Conservation (phyloP, 768 basidiomycete species). For the Chlorophyllum brunneum region DNA sequence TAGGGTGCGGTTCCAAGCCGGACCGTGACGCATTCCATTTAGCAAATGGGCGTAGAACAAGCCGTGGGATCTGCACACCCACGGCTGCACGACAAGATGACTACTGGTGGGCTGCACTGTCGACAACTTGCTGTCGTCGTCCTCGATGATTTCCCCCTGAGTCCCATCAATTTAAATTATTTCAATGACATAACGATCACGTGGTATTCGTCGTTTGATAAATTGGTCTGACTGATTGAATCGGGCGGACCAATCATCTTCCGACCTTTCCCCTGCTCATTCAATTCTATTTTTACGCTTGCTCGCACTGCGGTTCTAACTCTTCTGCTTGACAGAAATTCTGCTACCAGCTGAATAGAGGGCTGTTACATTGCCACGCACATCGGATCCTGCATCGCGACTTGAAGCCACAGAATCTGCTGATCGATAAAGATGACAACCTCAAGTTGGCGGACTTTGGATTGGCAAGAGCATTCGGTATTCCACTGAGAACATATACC, state of each 20-base stretch:
- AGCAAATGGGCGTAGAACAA: slow-evolving; percentile 1
- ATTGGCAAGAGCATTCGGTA: slow-evolving; percentile 94
- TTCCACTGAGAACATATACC: slow-evolving; percentile 98
- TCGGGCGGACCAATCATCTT: not conserved
- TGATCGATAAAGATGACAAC: slow-evolving; percentile 87
- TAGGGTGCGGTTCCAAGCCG: not conserved
- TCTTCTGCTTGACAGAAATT: slow-evolving; percentile 67
- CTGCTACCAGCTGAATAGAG: slow-evolving; percentile 88
- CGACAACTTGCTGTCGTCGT: too few relatives aligned
- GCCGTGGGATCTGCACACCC: not conserved
- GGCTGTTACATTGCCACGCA: slow-evolving; percentile 91
- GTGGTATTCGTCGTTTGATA: slow-evolving; percentile 24
- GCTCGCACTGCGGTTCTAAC: slow-evolving; percentile 4
- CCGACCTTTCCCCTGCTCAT: not conserved
- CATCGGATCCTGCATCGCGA: slow-evolving; percentile 97
- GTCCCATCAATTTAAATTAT: not conserved
- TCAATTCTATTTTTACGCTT: not conserved
- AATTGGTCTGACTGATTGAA: slow-evolving; percentile 8
- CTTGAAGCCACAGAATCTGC: slow-evolving; percentile 92
- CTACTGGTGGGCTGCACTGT: too few relatives aligned
- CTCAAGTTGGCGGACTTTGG: slow-evolving; percentile 97
- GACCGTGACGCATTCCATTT: not conserved
- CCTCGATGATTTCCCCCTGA: not conserved
- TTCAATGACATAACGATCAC: slow-evolving; percentile 22
- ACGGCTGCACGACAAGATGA: not conserved